Evolutionary conservation across 768 basidiomycete species (phyloP).

Genomic region (Lactarius evosmus): DNA sequence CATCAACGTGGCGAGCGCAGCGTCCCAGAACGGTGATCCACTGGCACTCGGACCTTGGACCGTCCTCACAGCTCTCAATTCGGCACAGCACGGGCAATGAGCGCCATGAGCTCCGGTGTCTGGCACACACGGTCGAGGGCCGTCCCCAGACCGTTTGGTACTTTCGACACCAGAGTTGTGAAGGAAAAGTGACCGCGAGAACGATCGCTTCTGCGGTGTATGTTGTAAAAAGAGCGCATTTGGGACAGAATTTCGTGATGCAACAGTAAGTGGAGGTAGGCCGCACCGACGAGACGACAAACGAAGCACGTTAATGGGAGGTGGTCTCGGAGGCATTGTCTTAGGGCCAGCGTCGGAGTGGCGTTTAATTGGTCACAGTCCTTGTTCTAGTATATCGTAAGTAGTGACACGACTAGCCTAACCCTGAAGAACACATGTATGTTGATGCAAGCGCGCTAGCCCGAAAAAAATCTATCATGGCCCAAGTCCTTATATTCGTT

Average conservation of each 20-base stretch:
- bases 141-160: background rate
- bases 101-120: background rate
- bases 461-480: background rate
- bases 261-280: background rate
- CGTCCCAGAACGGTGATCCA: slow-evolving; percentile 26
- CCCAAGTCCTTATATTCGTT: too few species aligned
- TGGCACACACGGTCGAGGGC: background rate
- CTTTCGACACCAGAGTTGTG: slow-evolving; percentile 1
- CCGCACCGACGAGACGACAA: slow-evolving; percentile 5
- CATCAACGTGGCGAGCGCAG: slow-evolving; percentile 24
- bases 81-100: background rate
- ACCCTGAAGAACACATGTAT: too few species aligned
- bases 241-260: background rate
- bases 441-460: too few species aligned
- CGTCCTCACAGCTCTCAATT: background rate
- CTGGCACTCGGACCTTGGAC: background rate
- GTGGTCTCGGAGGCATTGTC: too few species aligned
- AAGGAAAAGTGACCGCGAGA: background rate
- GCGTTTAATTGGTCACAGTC: background rate
- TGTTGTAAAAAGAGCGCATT: background rate
- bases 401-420: too few species aligned
- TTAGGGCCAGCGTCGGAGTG: background rate
- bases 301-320: background rate
- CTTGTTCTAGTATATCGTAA: too few species aligned
- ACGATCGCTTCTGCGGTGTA: background rate